These are phyloP conservation scores for Meyerozyma sp. DNA, from an alignment of 1,139 yeast species.

Conservation along the genomic window DNA sequence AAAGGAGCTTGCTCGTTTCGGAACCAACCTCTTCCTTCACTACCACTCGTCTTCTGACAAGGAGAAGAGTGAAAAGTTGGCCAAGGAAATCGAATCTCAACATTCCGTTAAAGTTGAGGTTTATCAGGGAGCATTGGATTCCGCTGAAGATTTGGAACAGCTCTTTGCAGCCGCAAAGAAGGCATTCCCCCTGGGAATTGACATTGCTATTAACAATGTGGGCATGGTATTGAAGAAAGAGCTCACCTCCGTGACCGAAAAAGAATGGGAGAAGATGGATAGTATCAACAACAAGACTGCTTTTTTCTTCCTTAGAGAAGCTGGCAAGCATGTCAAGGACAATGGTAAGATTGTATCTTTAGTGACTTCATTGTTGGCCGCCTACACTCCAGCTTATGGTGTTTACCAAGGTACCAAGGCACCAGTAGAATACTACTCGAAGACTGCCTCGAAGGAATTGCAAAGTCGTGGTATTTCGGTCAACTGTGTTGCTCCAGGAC, in stretches of 20 bases:
- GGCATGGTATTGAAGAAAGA: conserved; percentile 65
- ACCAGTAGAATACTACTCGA: conserved; percentile 54
- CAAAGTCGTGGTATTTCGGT: conserved; percentile 44
- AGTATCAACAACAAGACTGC: conserved; percentile 53
- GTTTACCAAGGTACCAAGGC: conserved; percentile 59
- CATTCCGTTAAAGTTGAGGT: conserved; percentile 35
- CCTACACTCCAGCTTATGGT: conserved; percentile 54
- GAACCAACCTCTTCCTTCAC: conserved; percentile 53
- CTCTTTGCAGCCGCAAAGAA: conserved; percentile 43
- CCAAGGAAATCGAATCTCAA: conserved; percentile 26
- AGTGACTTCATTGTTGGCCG: conserved; percentile 63
- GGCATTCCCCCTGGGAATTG: conserved; percentile 45
- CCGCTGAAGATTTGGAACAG: conserved; percentile 34
- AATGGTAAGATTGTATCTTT: conserved; percentile 52
- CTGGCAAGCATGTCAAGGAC: conserved; percentile 45
- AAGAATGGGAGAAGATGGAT: conserved; percentile 53
- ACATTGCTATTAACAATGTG: conserved; percentile 61
- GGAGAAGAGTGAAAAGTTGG: conserved; percentile 33
- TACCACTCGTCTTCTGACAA: conserved; percentile 44
- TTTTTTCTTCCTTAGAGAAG: conserved; percentile 56
- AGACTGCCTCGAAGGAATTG: conserved; percentile 56
- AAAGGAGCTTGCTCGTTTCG: conserved; percentile 49
- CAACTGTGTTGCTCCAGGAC: conserved; percentile 63
- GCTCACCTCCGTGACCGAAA: conserved; percentile 41
- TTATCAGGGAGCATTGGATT: conserved; percentile 42